Percentiles rank a stretch among this genome's conserved stretches.
phyloP scores from a whole-genome alignment of 2,329 filamentous ascomycete species.

The Colletotrichum australisinense region DNA sequence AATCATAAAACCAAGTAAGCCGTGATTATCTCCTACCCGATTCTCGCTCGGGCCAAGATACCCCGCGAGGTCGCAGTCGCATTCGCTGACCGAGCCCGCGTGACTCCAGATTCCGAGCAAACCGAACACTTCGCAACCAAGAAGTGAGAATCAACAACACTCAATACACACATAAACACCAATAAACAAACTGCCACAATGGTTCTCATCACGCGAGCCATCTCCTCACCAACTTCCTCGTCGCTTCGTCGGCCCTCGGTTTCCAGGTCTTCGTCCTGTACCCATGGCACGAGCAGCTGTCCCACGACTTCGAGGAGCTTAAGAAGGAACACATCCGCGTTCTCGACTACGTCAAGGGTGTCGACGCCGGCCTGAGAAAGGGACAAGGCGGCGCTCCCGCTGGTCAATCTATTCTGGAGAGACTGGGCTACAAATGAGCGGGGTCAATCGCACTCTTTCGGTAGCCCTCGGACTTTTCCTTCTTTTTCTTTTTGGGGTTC shows the following conservation, averaged over 20 bases:
- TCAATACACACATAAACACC: neutral
- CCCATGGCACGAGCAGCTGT: conserved; percentile 76
- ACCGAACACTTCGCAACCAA: neutral
- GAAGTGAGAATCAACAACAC: neutral
- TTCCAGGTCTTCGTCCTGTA: conserved; percentile 79
- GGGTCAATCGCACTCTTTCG: neutral
- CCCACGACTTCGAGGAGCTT: conserved; percentile 69
- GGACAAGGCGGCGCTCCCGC: conserved; percentile 31
- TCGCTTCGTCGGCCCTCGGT: conserved; percentile 71
- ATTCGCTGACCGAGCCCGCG: conserved; percentile 3
- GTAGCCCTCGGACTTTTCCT: neutral
- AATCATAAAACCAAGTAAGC: neutral
- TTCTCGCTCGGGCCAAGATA: conserved; percentile 14
- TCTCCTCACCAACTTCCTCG: conserved; percentile 75
- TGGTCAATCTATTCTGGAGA: conserved; percentile 34
- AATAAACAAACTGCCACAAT: conserved; percentile 30
- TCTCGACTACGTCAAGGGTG: conserved; percentile 46
- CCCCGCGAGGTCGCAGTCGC: conserved; percentile 5
- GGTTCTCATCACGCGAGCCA: conserved; percentile 53
- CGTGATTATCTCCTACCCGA: neutral
- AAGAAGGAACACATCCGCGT: conserved; percentile 67
- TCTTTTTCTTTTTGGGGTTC: neutral
- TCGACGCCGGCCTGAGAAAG: conserved; percentile 32
- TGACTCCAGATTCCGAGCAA: neutral
- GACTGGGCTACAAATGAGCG: conserved; percentile 36